Percentiles rank a stretch among this genome's conserved stretches.
phyloP scores from a whole-genome alignment of 2,329 filamentous ascomycete genomes.

The Endoconidiophora laricicola region DNA sequence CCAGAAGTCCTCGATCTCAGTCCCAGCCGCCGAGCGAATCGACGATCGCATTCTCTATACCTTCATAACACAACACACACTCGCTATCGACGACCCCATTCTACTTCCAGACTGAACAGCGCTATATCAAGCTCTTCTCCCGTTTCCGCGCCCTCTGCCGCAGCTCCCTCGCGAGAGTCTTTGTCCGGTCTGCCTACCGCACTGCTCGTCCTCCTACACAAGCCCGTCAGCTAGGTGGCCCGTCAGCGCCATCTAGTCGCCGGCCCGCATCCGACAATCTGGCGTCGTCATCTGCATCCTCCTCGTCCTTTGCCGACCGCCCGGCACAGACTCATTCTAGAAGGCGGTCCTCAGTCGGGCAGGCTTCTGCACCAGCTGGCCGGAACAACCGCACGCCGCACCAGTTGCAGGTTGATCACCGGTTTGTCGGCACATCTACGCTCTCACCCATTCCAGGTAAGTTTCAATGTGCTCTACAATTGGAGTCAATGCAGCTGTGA shows the following conservation, averaged over 20 bases:
- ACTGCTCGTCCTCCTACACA: conserved; percentile 12
- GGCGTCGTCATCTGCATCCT: conserved; percentile 23
- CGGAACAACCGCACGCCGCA: conserved; percentile 10
- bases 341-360: conserved; percentile 30
- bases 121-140: too few relatives aligned
- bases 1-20: too few relatives aligned
- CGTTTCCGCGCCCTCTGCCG: not conserved
- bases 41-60: too few relatives aligned
- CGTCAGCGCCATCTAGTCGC: conserved; percentile 11
- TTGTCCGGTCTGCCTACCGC: too few relatives aligned
- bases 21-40: too few relatives aligned
- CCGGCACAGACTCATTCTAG: conserved; percentile 32
- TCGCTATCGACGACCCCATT: too few relatives aligned
- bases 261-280: conserved; percentile 12
- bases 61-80: too few relatives aligned
- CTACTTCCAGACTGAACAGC: too few relatives aligned
- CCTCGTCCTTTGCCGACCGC: conserved; percentile 37
- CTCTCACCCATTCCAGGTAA: conserved; percentile 12
- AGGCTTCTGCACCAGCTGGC: conserved; percentile 20
- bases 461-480: not conserved
- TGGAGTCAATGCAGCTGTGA: too few relatives aligned
- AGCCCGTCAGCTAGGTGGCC: conserved; percentile 13
- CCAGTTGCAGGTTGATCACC: conserved; percentile 10
- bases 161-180: not conserved
- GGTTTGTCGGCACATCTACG: conserved; percentile 4